A percentile compares a stretch with the other conserved stretches of the same genome.
Evolutionary conservation across 1,284 basidiomycete species (phyloP).

Genomic region (Rhizoctonia solani): DNA sequence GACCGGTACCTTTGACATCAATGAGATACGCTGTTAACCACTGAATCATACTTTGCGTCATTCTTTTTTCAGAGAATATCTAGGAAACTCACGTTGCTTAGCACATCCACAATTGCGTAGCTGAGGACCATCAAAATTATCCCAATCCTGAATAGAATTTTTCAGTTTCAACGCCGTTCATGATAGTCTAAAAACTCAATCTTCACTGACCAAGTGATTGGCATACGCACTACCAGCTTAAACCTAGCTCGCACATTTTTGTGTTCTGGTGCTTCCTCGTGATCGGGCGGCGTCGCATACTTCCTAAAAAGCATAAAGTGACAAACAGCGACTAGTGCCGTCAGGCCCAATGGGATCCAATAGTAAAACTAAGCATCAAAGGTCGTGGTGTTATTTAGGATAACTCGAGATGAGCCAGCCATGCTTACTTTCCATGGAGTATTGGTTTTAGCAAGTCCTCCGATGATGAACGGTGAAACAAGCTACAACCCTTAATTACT

Average conservation of each 20-base stretch:
- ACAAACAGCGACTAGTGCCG: not conserved
- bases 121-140: constrained; percentile 21
- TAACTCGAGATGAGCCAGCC: not conserved
- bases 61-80: not conserved
- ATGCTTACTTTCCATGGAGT: constrained; percentile 8
- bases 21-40: constrained; percentile 27
- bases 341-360: constrained; percentile 18
- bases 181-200: not conserved
- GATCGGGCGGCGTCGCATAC: not conserved
- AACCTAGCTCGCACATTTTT: constrained; percentile 4
- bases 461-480: constrained; percentile 14
- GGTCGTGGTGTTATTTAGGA: not conserved
- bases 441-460: not conserved
- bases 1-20: constrained; percentile 21
- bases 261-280: not conserved
- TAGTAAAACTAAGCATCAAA: constrained; percentile 6
- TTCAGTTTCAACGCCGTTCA: not conserved
- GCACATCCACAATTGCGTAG: constrained; percentile 13
- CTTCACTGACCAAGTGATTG: constrained; percentile 15
- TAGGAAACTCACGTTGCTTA: constrained; percentile 3
- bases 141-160: not conserved
- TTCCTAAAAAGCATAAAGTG: constrained; percentile 22
- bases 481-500: not conserved
- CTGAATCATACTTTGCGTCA: not conserved
- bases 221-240: constrained; percentile 1